Base-by-base conservation (phyloP, 2,329 filamentous ascomycete species). In the Botrytis deweyae region DNA sequence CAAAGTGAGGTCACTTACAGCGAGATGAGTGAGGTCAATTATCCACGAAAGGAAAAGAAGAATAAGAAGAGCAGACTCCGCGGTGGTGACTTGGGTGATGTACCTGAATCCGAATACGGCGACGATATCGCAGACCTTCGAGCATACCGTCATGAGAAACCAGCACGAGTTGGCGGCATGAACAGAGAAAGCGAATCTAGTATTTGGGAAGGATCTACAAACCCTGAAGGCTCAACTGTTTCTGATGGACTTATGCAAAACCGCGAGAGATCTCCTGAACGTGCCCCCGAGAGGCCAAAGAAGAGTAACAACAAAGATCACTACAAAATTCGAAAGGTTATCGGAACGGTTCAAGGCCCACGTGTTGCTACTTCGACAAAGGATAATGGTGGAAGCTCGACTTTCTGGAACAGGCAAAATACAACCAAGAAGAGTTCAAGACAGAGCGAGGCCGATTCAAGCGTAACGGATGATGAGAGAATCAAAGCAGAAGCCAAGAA, bases 151-250 rank as follows among this genome's bases (percentile, higher is more conserved):
- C 88, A 94, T 80, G 95, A 98, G 84, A 93, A 91, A 82, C 86
- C 94, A 2, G 95, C 95, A 0, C 88, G 92, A 70, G 94, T 98
- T 2, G 95, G 95, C 52, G 95, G 95, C 33, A 85, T 98, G 82
- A 98, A 98, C 84, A 91, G 91, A 79, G 87, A 92, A 77, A 87
- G 91, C 62, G 95, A 98, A 78, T 92, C 91, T 75, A 92, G 90
- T 74, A 86, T 89, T 77, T 97, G 93, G 87, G 93, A 97, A 80
- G 93, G 93, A 63, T 88, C 86, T 20, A 90, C 90, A 49, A 88
- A 86, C n/a, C 89, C 90, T 55, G 88, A 78, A 69, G 72, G 70
- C 18, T 78, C 75, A 4, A 74, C 76, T 1, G 77, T 77, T 46
- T 76, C 79, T 69, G 87, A 89, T 75, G 88, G 92, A 76, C 85